These are phyloP conservation scores for Bauhinia variegata DNA, from an alignment of 306 rosid genomes.

Conservation along the genomic window DNA sequence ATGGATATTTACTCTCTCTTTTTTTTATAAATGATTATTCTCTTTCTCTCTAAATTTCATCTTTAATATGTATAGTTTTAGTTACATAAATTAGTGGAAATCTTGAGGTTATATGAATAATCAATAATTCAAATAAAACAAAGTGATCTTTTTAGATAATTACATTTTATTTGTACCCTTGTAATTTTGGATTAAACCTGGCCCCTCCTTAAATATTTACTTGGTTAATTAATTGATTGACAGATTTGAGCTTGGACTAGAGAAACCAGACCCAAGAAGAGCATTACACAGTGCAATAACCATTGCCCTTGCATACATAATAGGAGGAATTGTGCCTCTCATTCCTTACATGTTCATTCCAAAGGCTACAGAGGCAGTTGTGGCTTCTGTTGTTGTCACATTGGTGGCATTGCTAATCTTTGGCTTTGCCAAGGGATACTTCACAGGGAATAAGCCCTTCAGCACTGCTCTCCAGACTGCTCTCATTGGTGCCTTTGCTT, in stretches of 20 bases:
- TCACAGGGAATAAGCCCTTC: constrained; percentile 76
- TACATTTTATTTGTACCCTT: too few relatives aligned
- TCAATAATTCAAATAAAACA: too few relatives aligned
- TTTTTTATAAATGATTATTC: too few relatives aligned
- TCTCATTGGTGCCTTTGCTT: constrained; percentile 81
- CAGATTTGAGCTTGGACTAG: constrained; percentile 94
- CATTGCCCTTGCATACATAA: constrained; percentile 75
- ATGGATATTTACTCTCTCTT: too few relatives aligned
- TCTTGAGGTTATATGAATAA: too few relatives aligned
- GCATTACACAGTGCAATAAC: constrained; percentile 85
- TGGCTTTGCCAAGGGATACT: constrained; percentile 84
- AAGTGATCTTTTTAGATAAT: too few relatives aligned
- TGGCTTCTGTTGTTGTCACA: constrained; percentile 62
- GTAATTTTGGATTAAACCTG: too few relatives aligned
- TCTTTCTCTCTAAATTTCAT: too few relatives aligned
- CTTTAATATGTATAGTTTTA: too few relatives aligned
- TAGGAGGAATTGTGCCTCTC: constrained; percentile 82
- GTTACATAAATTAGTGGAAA: too few relatives aligned
- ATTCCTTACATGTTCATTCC: constrained; percentile 75
- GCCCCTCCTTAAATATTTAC: too few relatives aligned
- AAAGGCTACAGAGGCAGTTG: constrained; percentile 61
- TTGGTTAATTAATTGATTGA: neutral
- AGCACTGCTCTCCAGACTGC: constrained; percentile 79
- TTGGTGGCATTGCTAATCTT: constrained; percentile 69
- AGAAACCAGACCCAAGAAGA: constrained; percentile 93